Evolutionary conservation across 2,329 filamentous ascomycete species (phyloP), one percentile per base, ranked within the genome.

Genomic region (Aureobasidium sp.): DNA sequence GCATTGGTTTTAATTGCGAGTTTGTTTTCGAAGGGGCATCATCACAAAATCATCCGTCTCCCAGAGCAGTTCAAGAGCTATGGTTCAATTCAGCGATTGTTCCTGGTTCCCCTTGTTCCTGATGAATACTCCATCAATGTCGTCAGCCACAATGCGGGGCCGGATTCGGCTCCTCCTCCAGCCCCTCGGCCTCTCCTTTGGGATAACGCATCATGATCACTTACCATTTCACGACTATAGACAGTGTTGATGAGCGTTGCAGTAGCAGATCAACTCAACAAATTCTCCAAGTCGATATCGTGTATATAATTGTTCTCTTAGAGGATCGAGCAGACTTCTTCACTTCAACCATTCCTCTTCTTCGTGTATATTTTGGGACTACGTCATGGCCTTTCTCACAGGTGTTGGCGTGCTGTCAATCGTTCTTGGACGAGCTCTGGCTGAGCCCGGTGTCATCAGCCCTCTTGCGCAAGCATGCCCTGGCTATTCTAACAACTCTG

Each of bases 381-480:
- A n/a, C 36, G 6, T 34, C 42, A 58, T 58, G 42, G 30, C 25
- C 14, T 16, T 48, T 9, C 29, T 48, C 14, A 10, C 32, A 8
- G 10, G 36, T 29, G 42, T 44, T 13, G 34, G 42, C 25, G 29
- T 27, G 37, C 49, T 49, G n/a, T 59, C 14, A 50, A 2, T 53
- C 27, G 29, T 53, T 21, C 16, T 45, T 14, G 27, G 29, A 44
- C 30, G 13, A 36, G 57, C 48, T 36, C 47, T 57, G 36, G 63
- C 63, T 10, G 60, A 65, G 30, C 25, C 61, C 11, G 54, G 58
- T 34, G 55, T 57, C 50, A 61, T 29, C n/a, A 58, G 37, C 41
- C 62, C 59, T 29, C 41, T 64, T 34, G 62, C 62, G 0, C 44
- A 55, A 30, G 30, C 49, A 54, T 67, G 65, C 53, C 63, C 64